Conservation (phyloP, 106 monocot genomes). For the Phalaenopsis equestris region DNA sequence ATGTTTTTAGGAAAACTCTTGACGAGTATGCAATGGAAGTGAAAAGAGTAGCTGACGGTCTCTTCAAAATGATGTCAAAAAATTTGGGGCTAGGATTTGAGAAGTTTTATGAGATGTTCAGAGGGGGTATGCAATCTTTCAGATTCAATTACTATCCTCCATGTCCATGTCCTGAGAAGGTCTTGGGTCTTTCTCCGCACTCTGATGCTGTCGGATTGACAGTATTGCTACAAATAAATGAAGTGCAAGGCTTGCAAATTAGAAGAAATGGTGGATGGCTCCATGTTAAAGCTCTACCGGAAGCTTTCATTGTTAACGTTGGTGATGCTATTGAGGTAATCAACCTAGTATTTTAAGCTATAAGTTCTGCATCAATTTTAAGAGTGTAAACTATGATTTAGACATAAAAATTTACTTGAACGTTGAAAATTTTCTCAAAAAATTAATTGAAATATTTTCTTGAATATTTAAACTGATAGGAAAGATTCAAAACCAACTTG, state of each 20-base stretch:
- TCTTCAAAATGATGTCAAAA: constrained; percentile 13
- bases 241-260: constrained; percentile 13
- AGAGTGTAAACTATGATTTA: too few relatives aligned
- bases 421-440: too few relatives aligned
- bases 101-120: constrained; percentile 1
- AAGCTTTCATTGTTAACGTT: constrained; percentile 29
- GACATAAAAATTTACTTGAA: too few relatives aligned
- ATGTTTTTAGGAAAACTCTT: constrained; percentile 11
- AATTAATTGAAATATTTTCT: too few relatives aligned
- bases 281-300: constrained; percentile 16
- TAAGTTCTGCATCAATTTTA: too few relatives aligned
- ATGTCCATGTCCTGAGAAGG: constrained; percentile 15
- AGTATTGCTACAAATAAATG: constrained; percentile 8
- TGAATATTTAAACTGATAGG: too few relatives aligned
- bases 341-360: neutral
- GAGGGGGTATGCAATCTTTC: constrained; percentile 7
- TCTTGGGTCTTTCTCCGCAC: constrained; percentile 22
- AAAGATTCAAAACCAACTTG: too few relatives aligned
- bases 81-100: constrained; percentile 11
- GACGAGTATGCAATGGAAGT: constrained; percentile 17
- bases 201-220: constrained; percentile 18
- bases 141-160: constrained; percentile 37
- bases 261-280: constrained; percentile 21
- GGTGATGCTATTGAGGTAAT: constrained; percentile 36
- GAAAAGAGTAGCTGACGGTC: constrained; percentile 9